Base-by-base conservation (phyloP, 371 early-diverging fungal species). In the Blyttiomyces sp. region DNA sequence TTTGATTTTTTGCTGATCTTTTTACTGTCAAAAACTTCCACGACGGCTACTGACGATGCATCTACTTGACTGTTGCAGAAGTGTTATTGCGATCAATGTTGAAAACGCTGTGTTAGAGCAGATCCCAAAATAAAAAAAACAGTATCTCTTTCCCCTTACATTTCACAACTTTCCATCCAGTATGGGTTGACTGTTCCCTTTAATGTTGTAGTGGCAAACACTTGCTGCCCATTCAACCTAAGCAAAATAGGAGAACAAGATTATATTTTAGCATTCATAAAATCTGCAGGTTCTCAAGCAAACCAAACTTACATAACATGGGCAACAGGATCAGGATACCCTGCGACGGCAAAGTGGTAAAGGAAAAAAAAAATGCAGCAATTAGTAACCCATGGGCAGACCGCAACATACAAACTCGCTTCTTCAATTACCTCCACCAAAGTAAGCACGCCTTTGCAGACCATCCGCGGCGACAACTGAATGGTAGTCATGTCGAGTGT, bases 1-100 rank as follows among this genome's bases (percentile, higher is more conserved):
- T n/a, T n/a, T n/a, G n/a, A n/a, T n/a, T n/a, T n/a, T n/a, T n/a
- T n/a, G n/a, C n/a, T n/a, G n/a, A n/a, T n/a, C n/a, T n/a, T n/a
- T n/a, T n/a, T n/a, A n/a, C n/a, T n/a, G n/a, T 97, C 98, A 81
- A 95, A 97, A 24, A 97, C 87, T 73, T 97, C 95, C 34, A 95
- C 88, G 1, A 93, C 86, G 56, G 96, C 81, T 11, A 93, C 86
- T 64, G 91, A 90, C 55, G 74, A n/a, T n/a, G n/a, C 4, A 81
- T 87, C 76, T 91, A 88, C 66, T 91, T 88, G 42, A 91, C 58
- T 17, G 81, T 80, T 43, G 85, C 77, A 46, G 92, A 88, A 68
- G 88, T 91, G 73, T 83, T 75, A 27, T 88, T 86, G 54, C 88
- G 86, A 53, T 86, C 86, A 31, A 88, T 92, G 27, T 71, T 69